These are phyloP conservation scores for Remersonia thermophila DNA, from an alignment of 2,329 filamentous ascomycete species.

Conservation along the genomic window DNA sequence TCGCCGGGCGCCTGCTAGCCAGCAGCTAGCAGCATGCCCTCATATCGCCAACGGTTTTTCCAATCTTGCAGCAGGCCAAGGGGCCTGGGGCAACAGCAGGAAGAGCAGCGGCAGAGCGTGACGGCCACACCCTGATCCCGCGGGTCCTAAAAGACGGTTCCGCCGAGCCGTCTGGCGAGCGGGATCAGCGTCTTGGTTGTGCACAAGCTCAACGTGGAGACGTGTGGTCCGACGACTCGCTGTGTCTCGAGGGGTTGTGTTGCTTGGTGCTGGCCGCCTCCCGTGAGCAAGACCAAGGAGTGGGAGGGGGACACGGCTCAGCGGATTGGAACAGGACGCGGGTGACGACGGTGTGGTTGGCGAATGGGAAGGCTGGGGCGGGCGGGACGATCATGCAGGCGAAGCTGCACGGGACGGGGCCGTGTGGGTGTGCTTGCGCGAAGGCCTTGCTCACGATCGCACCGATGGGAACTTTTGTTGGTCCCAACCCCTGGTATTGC, in stretches of 20 bases:
- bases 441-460: too few species aligned
- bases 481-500: too few species aligned
- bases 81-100: too few species aligned
- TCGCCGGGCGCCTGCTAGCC: too few species aligned
- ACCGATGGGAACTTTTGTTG: too few species aligned
- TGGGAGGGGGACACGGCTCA: conserved; percentile 1
- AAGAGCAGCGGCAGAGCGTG: neutral
- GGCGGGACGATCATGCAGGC: conserved; percentile 8
- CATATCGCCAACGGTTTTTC: too few species aligned
- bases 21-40: too few species aligned
- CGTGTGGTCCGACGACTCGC: conserved; percentile 13
- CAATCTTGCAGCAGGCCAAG: too few species aligned
- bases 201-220: conserved; percentile 1
- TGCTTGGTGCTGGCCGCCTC: neutral
- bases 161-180: neutral
- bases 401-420: conserved; percentile 1
- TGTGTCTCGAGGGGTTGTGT: neutral
- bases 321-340: neutral
- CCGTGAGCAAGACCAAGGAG: too few species aligned
- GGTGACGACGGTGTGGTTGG: conserved; percentile 4
- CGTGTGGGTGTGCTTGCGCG: neutral
- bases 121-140: too few species aligned
- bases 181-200: neutral
- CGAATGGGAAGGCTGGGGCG: conserved; percentile 3
- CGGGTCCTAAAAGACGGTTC: neutral